Evolutionary conservation across 2,329 filamentous ascomycete species (phyloP), one percentile per base, ranked within the genome.

Genomic region (Aspergillus niger): DNA sequence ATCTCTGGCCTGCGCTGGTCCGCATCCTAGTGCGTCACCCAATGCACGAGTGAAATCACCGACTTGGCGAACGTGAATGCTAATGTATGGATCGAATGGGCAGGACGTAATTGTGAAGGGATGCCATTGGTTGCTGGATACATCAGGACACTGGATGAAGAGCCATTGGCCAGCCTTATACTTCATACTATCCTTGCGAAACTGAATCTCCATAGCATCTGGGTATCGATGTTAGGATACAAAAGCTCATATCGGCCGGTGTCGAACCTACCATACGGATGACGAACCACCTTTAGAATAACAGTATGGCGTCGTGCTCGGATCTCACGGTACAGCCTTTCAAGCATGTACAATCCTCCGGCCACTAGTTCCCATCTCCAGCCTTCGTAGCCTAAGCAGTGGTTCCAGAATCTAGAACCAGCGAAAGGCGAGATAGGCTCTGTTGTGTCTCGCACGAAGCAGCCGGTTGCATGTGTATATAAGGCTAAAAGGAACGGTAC

Each of bases 141-240:
- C 87, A 6, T 91, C 89, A 0, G 95, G 95, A 24, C 96, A 89
- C 76, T 98, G 94, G 61, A 99, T 84, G 82, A 98, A 98, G 39
- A 98, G 87, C 93, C 94, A 99, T 80, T 99, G 95, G 32, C 95
- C 95, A 13, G 95, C 90, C 85, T 97, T 98, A 86, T 99, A 99
- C 73, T 88, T 91, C 89, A 99, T 96, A 60, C 90, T 95, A 5
- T 94, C 91, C 81, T 99, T 99, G 76, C 85, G 86, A 80, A 99
- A 98, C 76, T 99, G 95, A 64, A 99, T 93, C 80, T 99, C 95
- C 72, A 98, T 92, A 55, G 93, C 94, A 73, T 97, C 91, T 91
- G 63, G 3, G 41, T 81, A 74, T 80, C 61, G 55, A 2, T 17
- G 24, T 36, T 20, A 28, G 22, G 4, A 22, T 36, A n/a, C 36